Evolutionary conservation across 139 green algal species (phyloP).

Genomic region (Coelastrella sp.): DNA sequence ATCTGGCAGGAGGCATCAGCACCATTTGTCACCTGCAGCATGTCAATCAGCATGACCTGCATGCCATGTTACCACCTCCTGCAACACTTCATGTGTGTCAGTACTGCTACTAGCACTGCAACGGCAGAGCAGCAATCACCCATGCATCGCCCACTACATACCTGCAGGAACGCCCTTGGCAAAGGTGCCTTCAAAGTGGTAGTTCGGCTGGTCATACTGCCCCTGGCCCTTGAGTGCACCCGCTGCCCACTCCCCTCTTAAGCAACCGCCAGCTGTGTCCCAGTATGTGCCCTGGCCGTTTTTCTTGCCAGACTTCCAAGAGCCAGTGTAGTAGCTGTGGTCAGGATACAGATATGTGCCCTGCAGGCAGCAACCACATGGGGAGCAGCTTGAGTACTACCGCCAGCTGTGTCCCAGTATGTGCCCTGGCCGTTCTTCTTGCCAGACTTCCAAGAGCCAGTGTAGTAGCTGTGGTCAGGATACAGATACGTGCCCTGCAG

Average conservation of each 20-base stretch:
- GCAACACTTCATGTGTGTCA: too few relatives aligned
- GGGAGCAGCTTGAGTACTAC: not conserved
- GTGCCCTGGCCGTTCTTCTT: constrained; percentile 72
- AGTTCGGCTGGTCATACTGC: constrained; percentile 71
- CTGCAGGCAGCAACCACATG: constrained; percentile 8
- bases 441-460: constrained; percentile 71
- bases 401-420: constrained; percentile 65
- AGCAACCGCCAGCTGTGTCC: constrained; percentile 64
- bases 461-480: constrained; percentile 77
- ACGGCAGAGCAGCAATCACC: not conserved
- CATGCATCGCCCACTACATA: not conserved
- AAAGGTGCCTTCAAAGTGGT: constrained; percentile 70
- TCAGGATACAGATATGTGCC: constrained; percentile 79
- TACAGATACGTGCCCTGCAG: constrained; percentile 73
- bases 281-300: constrained; percentile 72
- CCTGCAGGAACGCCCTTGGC: constrained; percentile 67
- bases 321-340: constrained; percentile 75
- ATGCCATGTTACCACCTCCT: too few relatives aligned
- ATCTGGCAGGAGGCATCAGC: too few relatives aligned
- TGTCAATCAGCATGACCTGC: too few relatives aligned
- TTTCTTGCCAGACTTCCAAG: constrained; percentile 71
- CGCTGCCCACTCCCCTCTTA: constrained; percentile 71
- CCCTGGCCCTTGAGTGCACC: constrained; percentile 68
- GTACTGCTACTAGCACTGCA: not conserved
- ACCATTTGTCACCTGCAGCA: too few relatives aligned